Evolutionary conservation across 768 basidiomycete species (phyloP), one percentile per base, ranked within the genome.

Genomic region (Suillus subluteus): DNA sequence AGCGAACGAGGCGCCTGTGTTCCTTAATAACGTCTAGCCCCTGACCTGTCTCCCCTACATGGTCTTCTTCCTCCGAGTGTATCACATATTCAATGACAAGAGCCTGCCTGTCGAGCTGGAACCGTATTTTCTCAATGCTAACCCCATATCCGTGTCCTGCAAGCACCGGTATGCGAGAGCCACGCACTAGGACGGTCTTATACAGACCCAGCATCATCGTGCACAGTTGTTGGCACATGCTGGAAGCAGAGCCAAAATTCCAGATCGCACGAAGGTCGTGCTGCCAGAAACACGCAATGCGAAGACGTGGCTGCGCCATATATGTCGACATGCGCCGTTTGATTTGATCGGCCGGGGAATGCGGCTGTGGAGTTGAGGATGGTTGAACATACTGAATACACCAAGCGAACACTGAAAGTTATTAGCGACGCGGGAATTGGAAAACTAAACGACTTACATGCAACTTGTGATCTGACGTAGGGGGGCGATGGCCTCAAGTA

Each of bases 231-330:
- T 94, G 92, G 11, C 87, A 84, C 12, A 95, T 72, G 38, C 86
- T 83, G 18, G 86, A 81, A 1, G 87, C 83, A 0, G 89, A 85
- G 8, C 88, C 89, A 62, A 95, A 84, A 46, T 88, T 92, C 94
- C 95, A 97, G 46, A 94, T 76, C 0, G 94, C 86, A 68, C 92
- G 91, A 37, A 97, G 86, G 79, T 98, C 94, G 75, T 97, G 96
- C 74, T 96, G 94, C 93, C 94, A 97, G 74, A 97, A 96, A 74
- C 94, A 96, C 2, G 93, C 95, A 68, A 96, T 87, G 44, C 94
- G 89, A 35, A 95, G 74, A 67, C 85, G 81, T 52, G 79, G 82
- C 63, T 73, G 72, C 13, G 67, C 35, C 37, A 66, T 55, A 43
- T 38, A 68, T 38, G 66, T 67, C 21, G 78, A 72, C 56, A 79